Evolutionary conservation across 352 stramenopile species (phyloP).

Genomic region (Chrysophaeum taylorii): DNA sequence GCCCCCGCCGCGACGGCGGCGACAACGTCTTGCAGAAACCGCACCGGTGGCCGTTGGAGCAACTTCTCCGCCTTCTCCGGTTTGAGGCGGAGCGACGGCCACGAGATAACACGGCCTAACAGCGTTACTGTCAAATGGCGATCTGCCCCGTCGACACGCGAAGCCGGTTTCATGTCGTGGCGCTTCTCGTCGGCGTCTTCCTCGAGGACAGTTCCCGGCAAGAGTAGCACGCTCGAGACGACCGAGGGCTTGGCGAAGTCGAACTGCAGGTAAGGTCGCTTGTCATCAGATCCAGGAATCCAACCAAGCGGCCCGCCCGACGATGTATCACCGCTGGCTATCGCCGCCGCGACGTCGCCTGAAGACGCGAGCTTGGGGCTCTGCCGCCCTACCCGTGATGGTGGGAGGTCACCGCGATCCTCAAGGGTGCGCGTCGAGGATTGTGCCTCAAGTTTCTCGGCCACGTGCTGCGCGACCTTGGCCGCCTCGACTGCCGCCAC

Average conservation of each 20-base stretch:
- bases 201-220: neutral
- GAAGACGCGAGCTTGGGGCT: neutral
- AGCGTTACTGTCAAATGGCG: neutral
- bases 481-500: no score
- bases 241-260: neutral
- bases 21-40: neutral
- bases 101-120: neutral
- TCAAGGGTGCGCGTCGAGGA: no score
- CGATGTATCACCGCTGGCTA: no score
- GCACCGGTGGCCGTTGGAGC: conserved; percentile 3
- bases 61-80: neutral
- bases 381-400: no score
- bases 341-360: no score
- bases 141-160: neutral
- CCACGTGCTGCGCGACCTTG: no score
- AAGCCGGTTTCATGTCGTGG: neutral
- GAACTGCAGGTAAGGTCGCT: neutral
- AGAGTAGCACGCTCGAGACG: neutral
- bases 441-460: no score
- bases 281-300: no score
- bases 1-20: neutral
- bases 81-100: neutral
- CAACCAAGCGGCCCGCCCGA: no score
- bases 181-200: no score
- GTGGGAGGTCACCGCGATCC: no score